Base-by-base conservation (phyloP, 2,329 filamentous ascomycete genomes). In the Monilinia fructicola region DNA sequence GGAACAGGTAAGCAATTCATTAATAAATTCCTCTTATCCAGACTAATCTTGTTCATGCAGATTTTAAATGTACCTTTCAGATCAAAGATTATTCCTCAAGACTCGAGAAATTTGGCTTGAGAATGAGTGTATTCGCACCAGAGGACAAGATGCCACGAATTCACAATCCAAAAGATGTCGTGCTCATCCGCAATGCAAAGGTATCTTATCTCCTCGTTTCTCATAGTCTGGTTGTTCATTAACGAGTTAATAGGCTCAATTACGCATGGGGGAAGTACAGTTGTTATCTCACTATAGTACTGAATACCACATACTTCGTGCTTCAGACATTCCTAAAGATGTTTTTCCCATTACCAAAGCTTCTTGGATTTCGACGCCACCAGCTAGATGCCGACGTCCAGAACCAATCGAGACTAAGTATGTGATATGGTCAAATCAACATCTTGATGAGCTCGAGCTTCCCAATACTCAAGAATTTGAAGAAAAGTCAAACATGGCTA, bases 91-190 rank as follows among this genome's bases (percentile, higher is more conserved):
- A 78, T 14, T 87, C 85, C 5, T 76, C 81, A 53, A 76, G 78
- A 5, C 69, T 73, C 35, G 74, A 76, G 16, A 78, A 76, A 85
- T 59, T 72, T 68, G 72, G 81, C 18, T 73, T 80, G 16, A 69
- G 73, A 44, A 7, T 93, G 66, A 83, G 82, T 68, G 84, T 90
- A 60, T 94, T 95, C 75, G 80, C 82, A 38, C 76, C 80, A 1
- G 65, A 81, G 58, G 71, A 81, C 0, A 74, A 81, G 1, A 83
- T 87, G 78, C 85, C 85, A 9, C 64, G 71, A 12, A 78, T 81
- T 31, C 40, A 58, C n/a, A 75, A 78, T 2, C 76, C 79, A 3
- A 84, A 84, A 6, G 91, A 93, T 77, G 80, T 91, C n/a, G 78
- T 92, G 6, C 76, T 92, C 5, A 71, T 93, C 18, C 82, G 83